phyloP scores from a whole-genome alignment of 2,329 filamentous ascomycete species.

The Coniochaeta prunicola region DNA sequence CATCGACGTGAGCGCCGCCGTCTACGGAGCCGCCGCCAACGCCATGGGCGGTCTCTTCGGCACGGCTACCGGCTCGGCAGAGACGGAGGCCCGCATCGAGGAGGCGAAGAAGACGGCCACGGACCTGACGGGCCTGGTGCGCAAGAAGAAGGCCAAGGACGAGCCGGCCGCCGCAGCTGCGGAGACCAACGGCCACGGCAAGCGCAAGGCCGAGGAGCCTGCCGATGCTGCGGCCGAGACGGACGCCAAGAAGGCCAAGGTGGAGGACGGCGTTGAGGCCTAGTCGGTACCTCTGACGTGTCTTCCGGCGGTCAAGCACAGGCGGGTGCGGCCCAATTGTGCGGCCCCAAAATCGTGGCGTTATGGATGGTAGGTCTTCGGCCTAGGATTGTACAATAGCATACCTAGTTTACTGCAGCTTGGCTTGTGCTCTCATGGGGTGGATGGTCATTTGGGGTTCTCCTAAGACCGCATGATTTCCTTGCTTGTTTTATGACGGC shows the following conservation, averaged over 20 bases:
- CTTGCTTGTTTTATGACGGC: neutral
- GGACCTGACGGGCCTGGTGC: conserved; percentile 67
- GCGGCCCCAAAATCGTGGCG: neutral
- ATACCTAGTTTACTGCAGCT: neutral
- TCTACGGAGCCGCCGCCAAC: conserved; percentile 42
- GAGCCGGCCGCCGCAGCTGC: conserved; percentile 20
- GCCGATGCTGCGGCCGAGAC: conserved; percentile 18
- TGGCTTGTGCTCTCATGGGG: neutral
- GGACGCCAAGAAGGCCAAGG: conserved; percentile 28
- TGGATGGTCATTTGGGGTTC: neutral
- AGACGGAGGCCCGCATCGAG: conserved; percentile 57
- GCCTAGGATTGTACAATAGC: neutral
- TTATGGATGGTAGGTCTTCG: neutral
- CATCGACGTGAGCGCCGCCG: conserved; percentile 47
- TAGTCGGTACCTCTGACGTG: neutral
- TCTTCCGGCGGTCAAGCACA: neutral
- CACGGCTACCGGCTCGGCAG: conserved; percentile 53
- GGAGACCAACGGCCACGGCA: conserved; percentile 21
- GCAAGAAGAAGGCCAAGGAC: conserved; percentile 49
- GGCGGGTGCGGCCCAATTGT: neutral
- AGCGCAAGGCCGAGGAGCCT: conserved; percentile 32
- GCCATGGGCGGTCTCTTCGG: conserved; percentile 52
- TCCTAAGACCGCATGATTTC: neutral
- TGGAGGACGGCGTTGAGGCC: conserved; percentile 15
- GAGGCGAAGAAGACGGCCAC: conserved; percentile 69